A percentile compares a stretch with the other conserved stretches of the same genome.
Evolutionary conservation across 176 grass and related monocot species (phyloP).

Genomic region (Thalia dealbata): DNA sequence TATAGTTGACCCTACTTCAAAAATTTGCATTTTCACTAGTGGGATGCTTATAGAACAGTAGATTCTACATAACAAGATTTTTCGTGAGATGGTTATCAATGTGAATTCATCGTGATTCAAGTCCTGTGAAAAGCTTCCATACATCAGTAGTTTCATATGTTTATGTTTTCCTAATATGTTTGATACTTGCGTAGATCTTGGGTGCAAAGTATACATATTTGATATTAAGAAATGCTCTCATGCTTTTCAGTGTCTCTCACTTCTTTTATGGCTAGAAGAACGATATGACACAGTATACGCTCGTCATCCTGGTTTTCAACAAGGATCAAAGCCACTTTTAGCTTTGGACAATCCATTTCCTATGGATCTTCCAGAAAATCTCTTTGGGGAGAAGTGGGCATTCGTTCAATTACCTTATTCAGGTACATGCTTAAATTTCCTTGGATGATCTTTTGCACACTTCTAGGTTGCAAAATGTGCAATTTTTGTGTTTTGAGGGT

Average conservation of each 20-base stretch:
- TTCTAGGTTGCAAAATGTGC: no score
- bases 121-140: neutral
- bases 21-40: neutral
- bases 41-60: no score
- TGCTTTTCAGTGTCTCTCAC: constrained; percentile 50
- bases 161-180: neutral
- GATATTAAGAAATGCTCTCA: neutral
- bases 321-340: constrained; percentile 71
- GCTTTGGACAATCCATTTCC: constrained; percentile 88
- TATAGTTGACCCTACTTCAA: neutral
- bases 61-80: no score
- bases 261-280: constrained; percentile 83
- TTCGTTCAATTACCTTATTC: constrained; percentile 92
- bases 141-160: neutral
- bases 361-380: constrained; percentile 77
- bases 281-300: constrained; percentile 82
- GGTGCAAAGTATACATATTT: neutral
- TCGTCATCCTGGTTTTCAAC: constrained; percentile 71
- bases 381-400: constrained; percentile 87
- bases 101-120: neutral
- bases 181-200: neutral
- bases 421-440: constrained; percentile 26
- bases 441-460: no score
- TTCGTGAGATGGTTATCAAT: no score
- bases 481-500: neutral